Evolutionary conservation across 345 rosid genomes (phyloP).

Genomic region (Draba incana): DNA sequence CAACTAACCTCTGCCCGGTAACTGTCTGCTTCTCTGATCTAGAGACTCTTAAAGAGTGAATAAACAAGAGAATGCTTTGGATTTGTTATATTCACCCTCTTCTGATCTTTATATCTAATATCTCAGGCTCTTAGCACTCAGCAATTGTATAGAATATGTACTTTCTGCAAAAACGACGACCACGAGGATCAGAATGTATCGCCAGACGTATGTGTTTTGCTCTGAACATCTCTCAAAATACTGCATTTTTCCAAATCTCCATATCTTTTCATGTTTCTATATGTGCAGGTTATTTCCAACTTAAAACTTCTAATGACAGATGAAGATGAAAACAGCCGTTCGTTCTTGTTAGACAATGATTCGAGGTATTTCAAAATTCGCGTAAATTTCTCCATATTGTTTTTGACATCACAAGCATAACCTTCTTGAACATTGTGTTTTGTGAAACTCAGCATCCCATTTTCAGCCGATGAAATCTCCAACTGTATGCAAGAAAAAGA

Average conservation of each 20-base stretch:
- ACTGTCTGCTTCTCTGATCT: slow-evolving; percentile 39
- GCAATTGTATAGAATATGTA: slow-evolving; percentile 84
- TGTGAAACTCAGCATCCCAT: slow-evolving; percentile 65
- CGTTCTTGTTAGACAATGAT: slow-evolving; percentile 75
- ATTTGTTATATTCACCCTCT: slow-evolving; percentile 4
- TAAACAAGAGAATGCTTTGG: slow-evolving; percentile 4
- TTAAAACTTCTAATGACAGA: slow-evolving; percentile 80
- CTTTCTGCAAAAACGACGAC: slow-evolving; percentile 69
- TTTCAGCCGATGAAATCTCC: slow-evolving; percentile 76
- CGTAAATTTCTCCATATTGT: not conserved
- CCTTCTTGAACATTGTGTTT: slow-evolving; percentile 15
- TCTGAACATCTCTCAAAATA: slow-evolving; percentile 10
- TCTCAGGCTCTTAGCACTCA: slow-evolving; percentile 80
- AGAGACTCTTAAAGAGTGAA: not conserved
- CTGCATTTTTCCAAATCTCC: not conserved
- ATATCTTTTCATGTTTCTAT: slow-evolving; percentile 5
- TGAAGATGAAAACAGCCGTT: slow-evolving; percentile 60
- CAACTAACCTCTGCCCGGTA: slow-evolving; percentile 90
- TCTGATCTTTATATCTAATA: slow-evolving; percentile 14
- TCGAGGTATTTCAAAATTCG: slow-evolving; percentile 55
- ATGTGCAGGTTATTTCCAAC: slow-evolving; percentile 73
- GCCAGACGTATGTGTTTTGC: slow-evolving; percentile 55
- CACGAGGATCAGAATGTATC: slow-evolving; percentile 64
- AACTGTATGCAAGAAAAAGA: slow-evolving; percentile 60
- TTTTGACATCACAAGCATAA: slow-evolving; percentile 13